These are phyloP conservation scores for Lunasporangiospora selenospora DNA, from an alignment of 192 early-diverging fungal genomes.

Conservation along the genomic window DNA sequence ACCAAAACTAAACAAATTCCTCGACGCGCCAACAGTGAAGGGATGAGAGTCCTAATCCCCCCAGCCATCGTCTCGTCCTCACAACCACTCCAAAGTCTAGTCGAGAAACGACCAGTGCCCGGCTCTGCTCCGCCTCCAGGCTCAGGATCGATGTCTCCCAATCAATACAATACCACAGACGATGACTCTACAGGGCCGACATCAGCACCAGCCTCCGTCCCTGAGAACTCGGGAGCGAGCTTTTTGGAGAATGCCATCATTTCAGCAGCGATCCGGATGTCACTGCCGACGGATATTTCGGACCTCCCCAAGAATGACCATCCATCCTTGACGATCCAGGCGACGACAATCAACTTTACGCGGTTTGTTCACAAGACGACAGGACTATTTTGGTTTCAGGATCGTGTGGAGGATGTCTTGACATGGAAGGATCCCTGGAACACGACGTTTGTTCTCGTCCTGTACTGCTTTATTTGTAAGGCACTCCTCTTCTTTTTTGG, in stretches of 20 bases:
- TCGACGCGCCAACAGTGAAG: conserved; percentile 16
- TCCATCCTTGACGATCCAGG: conserved; percentile 67
- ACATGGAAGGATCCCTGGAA: conserved; percentile 75
- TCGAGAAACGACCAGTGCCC: conserved; percentile 41
- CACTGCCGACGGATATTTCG: conserved; percentile 27
- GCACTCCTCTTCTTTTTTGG: background rate
- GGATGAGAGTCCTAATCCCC: conserved; percentile 25
- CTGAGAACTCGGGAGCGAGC: too few relatives aligned
- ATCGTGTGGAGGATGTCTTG: conserved; percentile 65
- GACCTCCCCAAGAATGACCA: conserved; percentile 53
- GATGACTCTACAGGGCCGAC: too few relatives aligned
- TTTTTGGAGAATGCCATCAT: conserved; percentile 45
- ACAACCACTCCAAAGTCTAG: conserved; percentile 32
- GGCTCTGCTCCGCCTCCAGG: conserved; percentile 57
- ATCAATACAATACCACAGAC: too few relatives aligned
- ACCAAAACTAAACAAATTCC: conserved; percentile 8
- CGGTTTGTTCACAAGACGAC: conserved; percentile 70
- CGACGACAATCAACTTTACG: conserved; percentile 73
- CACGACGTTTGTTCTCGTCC: conserved; percentile 58
- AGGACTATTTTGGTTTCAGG: conserved; percentile 68
- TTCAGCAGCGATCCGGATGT: conserved; percentile 42
- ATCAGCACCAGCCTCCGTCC: too few relatives aligned
- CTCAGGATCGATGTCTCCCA: conserved; percentile 44
- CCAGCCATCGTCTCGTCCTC: conserved; percentile 28
- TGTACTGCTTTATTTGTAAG: conserved; percentile 63